Evolutionary conservation across 2,329 filamentous ascomycete genomes (phyloP), one percentile per base, ranked within the genome.

Genomic region (Colletotrichum tropicale): DNA sequence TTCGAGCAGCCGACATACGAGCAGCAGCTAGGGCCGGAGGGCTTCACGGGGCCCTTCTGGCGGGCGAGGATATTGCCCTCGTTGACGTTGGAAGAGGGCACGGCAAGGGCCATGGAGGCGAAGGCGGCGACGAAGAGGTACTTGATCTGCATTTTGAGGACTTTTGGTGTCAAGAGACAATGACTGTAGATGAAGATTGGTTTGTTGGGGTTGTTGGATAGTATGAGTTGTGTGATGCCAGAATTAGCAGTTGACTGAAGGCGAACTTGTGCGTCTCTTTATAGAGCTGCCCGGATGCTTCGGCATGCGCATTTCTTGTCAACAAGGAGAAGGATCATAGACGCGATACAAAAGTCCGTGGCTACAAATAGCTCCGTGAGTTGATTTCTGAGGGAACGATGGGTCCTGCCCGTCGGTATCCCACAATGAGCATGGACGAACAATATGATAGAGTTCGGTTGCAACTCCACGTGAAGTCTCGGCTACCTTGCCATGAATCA

Each of bases 241-340:
- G 43, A 52, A 0, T 52, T 52, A 12, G 4, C 0, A 2, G 43
- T 8, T 0, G 10, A 21, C 43, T 52, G n/a, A 52, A 21, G 0
- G 43, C 43, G 43, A 52, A 52, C 3, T 52, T 13, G 1, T 3
- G 2, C n/a, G 6, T 8, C 43, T 52, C 43, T 24, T 52, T 52
- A 52, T 52, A 52, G 4, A 52, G 0, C 43, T 21, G n/a, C 21
- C n/a, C n/a, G 43, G 43, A 52, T 8, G 21, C 43, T 52, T 52
- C 43, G 43, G n/a, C 10, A 24, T 13, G 43, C n/a, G 43, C n/a
- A 4, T 21, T 21, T 8, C n/a, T 13, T 52, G n/a, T 4, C n/a
- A 13, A 52, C 43, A 21, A 13, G n/a, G 43, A 24, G n/a, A 52
- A 24, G 43, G n/a, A 21, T 13, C 10, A 21, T 5, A 13, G 43